Base-by-base conservation (phyloP, 2,329 filamentous ascomycete species). In the Colletotrichum ledebouriae region DNA sequence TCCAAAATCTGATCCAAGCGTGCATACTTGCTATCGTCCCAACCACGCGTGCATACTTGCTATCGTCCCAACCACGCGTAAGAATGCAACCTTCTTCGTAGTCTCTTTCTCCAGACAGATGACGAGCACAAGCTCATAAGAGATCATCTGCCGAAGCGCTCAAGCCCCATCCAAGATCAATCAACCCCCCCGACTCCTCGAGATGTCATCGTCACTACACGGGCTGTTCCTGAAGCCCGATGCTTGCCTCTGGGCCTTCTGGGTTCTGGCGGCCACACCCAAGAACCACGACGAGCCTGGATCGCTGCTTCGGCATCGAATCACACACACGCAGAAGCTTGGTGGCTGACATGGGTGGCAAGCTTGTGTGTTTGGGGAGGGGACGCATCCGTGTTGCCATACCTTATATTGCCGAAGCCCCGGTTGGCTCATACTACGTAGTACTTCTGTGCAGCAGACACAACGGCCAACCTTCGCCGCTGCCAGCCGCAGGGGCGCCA, bases 81-180 rank as follows among this genome's bases (percentile, higher is more conserved):
- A 15, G 20, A 47, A 66, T 42, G 47, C 33, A 22, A 62, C 57
- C 49, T 47, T 66, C 46, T 29, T 29, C 29, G 29, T 9, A 33
- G n/a, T 33, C 12, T 17, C 44, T 39, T 41, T 46, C 49, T 41
- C 39, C 47, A 47, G 41, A n/a, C 34, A 15, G 34, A 67, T 63
- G 63, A 63, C 59, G 63, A 63, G 44, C 58, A 39, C 63, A 52
- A 46, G 42, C 63, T 58, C 63, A 44, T 37, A 39, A 42, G 39
- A 41, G 59, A 63, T 46, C 63, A 67, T 67, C 63, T 67, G 44
- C 63, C 63, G 59, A 63, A 50, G 34, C 50, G 50, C 63, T 52
- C 63, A 63, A 50, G 50, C 63, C 63, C 34, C 63, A 22, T 17
- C 7, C 39, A 13, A 15, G 47, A 41, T 25, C 60, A 13, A 63